phyloP scores from a whole-genome alignment of 306 rosid genomes.

The Casuarina glauca region DNA sequence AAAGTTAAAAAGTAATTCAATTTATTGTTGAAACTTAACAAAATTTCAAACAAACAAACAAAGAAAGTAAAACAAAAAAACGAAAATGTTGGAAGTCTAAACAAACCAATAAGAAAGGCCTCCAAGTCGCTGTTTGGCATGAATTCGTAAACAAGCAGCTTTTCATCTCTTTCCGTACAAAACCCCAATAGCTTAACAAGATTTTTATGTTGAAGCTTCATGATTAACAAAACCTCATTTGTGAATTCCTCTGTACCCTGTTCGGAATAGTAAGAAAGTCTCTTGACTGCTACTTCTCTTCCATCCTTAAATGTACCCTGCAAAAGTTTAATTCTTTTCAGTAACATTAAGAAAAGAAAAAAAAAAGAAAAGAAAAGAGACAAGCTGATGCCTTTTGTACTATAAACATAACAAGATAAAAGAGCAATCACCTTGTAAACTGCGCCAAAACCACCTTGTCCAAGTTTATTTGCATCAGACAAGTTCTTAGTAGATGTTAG shows the following conservation, averaged over 20 bases:
- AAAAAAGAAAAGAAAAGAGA: too few species aligned
- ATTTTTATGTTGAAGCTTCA: constrained; percentile 72
- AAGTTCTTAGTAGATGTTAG: constrained; percentile 31
- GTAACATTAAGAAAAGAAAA: background rate
- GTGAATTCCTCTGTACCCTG: constrained; percentile 68
- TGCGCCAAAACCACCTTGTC: constrained; percentile 43
- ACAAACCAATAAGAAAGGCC: constrained; percentile 46
- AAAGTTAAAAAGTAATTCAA: background rate
- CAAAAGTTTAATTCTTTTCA: background rate
- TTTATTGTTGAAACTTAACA: background rate
- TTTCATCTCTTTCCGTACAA: constrained; percentile 59
- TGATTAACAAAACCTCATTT: constrained; percentile 55
- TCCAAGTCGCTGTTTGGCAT: constrained; percentile 66
- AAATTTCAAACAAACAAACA: too few species aligned
- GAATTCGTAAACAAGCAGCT: constrained; percentile 62
- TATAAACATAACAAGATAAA: too few species aligned
- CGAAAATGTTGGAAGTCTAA: too few species aligned
- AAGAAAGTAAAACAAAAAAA: background rate
- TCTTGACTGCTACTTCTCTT: constrained; percentile 65
- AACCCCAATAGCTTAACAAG: constrained; percentile 73
- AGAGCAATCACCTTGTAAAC: constrained; percentile 20
- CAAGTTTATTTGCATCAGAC: constrained; percentile 45
- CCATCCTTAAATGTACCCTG: constrained; percentile 50
- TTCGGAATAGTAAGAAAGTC: constrained; percentile 54
- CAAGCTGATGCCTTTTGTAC: too few species aligned